These are phyloP conservation scores for Blastocladiella britannica DNA, from an alignment of 192 early-diverging fungal genomes.

Conservation along the genomic window DNA sequence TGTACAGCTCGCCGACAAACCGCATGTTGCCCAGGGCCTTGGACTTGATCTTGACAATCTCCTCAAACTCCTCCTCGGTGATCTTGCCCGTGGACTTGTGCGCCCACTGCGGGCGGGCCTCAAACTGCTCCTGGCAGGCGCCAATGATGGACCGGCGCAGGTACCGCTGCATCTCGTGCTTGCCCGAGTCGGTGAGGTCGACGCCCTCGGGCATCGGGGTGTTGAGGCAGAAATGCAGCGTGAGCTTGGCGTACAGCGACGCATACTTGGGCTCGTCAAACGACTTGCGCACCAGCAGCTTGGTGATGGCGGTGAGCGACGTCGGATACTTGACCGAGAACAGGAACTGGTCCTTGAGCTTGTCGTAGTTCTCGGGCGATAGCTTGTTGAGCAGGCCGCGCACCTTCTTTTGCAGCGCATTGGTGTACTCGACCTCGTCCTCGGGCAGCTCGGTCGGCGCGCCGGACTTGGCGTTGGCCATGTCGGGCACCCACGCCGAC, in stretches of 20 bases:
- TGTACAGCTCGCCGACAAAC: background rate
- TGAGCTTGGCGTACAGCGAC: background rate
- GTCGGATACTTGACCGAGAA: background rate
- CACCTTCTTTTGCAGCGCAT: background rate
- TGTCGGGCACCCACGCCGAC: background rate
- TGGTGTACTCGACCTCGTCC: background rate
- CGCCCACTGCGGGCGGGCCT: background rate
- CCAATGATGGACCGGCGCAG: background rate
- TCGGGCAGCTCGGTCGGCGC: background rate
- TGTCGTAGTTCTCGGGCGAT: background rate
- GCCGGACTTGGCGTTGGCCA: background rate
- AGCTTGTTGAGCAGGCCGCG: background rate
- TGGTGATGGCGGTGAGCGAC: background rate
- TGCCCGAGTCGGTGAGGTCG: background rate
- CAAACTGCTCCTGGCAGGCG: background rate
- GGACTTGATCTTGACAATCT: background rate
- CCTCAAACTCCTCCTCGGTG: background rate
- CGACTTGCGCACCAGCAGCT: background rate
- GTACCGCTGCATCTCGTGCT: background rate
- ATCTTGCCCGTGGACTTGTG: background rate
- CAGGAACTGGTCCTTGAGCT: background rate
- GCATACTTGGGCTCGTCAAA: background rate
- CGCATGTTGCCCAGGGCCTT: background rate
- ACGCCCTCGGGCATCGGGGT: background rate
- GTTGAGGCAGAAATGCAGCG: background rate